Base-by-base conservation (phyloP, 352 stramenopile species). In the Blastocystis sp. region DNA sequence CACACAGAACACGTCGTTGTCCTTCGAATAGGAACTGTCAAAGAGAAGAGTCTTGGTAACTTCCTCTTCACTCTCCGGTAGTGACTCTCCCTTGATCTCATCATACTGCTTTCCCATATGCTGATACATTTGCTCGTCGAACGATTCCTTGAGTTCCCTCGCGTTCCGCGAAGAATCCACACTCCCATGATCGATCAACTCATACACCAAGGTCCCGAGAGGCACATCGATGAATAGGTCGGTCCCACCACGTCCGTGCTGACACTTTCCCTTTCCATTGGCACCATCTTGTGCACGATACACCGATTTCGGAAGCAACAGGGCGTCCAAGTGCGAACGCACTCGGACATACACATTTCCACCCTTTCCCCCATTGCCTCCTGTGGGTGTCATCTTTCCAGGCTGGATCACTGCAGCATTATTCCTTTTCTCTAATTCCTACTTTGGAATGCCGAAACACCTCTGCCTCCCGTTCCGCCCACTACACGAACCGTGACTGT, bases 131-230 rank as follows among this genome's bases (percentile, higher is more conserved):
- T 54, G 49, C 34, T 71, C 34, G 9, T 71, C 65, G 1, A 86
- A 63, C 7, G 65, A 86, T n/a, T 8, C 16, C 9, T 40, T 11
- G 9, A 63, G 9, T 27, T 86, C 89, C 51, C 88, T 92, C 89
- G 27, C 91, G 11, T 54, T 11, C 21, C 9, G 46, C 11, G 46
- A 54, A 54, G 9, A 11, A 54, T 54, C 46, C 11, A 21, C 9
- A 21, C 21, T 11, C 46, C 21, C 46, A 29, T 38, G 91, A 36
- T 93, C 90, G 24, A 94, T 90, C 36, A 1, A 16, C 29, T 91
- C 90, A 89, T 94, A 94, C 51, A 95, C 88, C 44, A 94, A 89
- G 27, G 92, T 95, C 29, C 92, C 92, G 24, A 91, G 92, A 0
- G 92, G 92, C 18, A 95, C 91, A 73, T 92, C 92, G 9, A 95